Base-by-base conservation (phyloP, 1,284 basidiomycete species). In the Mycena citricolor region DNA sequence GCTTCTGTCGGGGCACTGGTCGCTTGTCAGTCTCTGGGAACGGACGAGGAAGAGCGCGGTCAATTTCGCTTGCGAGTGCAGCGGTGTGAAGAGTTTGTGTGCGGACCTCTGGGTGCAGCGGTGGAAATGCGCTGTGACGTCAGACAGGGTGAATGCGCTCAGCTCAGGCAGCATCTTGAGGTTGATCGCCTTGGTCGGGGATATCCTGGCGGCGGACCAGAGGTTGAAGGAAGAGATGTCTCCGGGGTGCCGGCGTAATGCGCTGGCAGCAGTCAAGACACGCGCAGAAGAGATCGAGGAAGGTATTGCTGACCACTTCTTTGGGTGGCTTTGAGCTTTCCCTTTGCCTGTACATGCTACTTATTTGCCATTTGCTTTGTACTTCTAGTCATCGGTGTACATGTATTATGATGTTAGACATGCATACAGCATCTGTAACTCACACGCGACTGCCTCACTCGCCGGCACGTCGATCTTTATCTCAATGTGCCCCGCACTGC, bases 21-120 rank as follows among this genome's bases (percentile, higher is more conserved):
- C 64, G 11, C 61, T 70, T 25, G 60, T 61, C 17, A 59, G 51
- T 16, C 59, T 63, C 20, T 67, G 64, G 59, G 66, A 70, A 45
- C 56, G 57, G 4, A 51, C 62, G 23, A 49, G 60, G 12, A 54
- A 59, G 4, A 49, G 37, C 1, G 60, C 67, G 5, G 48, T 59
- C 11, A 49, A 46, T 28, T 54, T 66, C 8, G 54, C 54, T n/a
- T 51, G 43, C 30, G 52, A 28, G n/a, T 63, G 64, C 35, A 35
- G 25, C 1, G 49, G 51, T n/a, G 47, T 38, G 5, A 63, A 66
- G 23, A 51, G 45, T 12, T 50, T 51, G 20, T 68, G 68, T 43
- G 39, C 40, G 23, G 33, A 42, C 17, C 54, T 53, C 17, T 67
- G 67, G 65, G 55, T 54, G 24, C 52, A 56, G 26, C 49, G 62